phyloP scores from a whole-genome alignment of 805 yeast genomes.

The Isabelozyma rhagii region DNA sequence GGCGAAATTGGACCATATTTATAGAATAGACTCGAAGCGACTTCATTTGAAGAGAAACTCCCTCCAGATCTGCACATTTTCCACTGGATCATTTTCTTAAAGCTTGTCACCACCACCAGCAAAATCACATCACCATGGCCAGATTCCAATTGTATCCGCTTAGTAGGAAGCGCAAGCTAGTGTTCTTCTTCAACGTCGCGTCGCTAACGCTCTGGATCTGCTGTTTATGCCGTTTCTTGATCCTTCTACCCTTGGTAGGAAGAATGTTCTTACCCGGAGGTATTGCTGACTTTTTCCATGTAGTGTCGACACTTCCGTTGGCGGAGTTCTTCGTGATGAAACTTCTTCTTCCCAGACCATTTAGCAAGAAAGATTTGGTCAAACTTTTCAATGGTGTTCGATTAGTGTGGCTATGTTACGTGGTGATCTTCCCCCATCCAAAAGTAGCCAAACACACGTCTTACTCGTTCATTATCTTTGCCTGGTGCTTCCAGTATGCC shows the following conservation, averaged over 20 bases:
- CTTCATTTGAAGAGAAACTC: too few relatives aligned
- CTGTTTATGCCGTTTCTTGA: constrained; percentile 45
- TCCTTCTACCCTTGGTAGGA: constrained; percentile 64
- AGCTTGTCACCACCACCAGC: background rate
- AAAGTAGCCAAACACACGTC: constrained; percentile 39
- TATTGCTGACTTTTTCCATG: constrained; percentile 61
- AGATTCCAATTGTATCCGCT: constrained; percentile 30
- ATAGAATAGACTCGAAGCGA: too few relatives aligned
- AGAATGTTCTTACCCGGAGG: constrained; percentile 66
- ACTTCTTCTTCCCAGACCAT: constrained; percentile 8
- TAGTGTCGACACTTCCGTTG: constrained; percentile 34
- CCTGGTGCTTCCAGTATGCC: constrained; percentile 34
- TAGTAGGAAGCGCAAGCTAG: constrained; percentile 24
- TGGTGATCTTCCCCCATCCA: constrained; percentile 40
- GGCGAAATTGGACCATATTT: too few relatives aligned
- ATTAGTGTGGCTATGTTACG: constrained; percentile 39
- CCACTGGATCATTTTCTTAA: too few relatives aligned
- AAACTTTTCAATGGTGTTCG: constrained; percentile 23
- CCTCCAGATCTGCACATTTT: too few relatives aligned
- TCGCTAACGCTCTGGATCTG: constrained; percentile 46
- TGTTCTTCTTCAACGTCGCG: constrained; percentile 33
- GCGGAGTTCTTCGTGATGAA: constrained; percentile 17
- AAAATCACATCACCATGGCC: background rate
- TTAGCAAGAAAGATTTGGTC: constrained; percentile 20
- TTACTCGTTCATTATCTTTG: constrained; percentile 33